Evolutionary conservation across 2,329 filamentous ascomycete species (phyloP).

Genomic region (Calonectria pseudoturangicola): DNA sequence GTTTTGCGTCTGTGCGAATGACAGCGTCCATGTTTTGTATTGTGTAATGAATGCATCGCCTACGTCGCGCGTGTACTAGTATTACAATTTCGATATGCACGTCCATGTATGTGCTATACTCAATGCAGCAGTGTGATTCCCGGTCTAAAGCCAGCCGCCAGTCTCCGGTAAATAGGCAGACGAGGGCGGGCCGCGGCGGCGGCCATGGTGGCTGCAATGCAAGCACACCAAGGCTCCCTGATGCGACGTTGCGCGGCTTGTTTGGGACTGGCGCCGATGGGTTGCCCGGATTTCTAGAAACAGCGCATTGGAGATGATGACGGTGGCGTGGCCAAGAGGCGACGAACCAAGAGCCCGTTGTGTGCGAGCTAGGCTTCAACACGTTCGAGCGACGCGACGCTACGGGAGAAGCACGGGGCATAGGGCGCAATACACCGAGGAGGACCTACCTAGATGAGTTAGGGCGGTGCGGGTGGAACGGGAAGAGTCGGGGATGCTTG

Average conservation of each 20-base stretch:
- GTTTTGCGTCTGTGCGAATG: slow-evolving; percentile 25
- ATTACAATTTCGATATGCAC: slow-evolving; percentile 2
- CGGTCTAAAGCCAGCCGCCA: background rate
- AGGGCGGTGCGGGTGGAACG: slow-evolving; percentile 30
- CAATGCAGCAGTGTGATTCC: slow-evolving; percentile 9
- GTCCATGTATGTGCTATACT: slow-evolving; percentile 2
- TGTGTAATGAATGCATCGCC: background rate
- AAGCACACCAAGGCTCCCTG: background rate
- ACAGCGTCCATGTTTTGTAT: slow-evolving; percentile 9
- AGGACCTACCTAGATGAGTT: slow-evolving; percentile 39
- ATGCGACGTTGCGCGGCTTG: slow-evolving; percentile 20
- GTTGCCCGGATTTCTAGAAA: slow-evolving; percentile 13
- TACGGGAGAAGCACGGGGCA: slow-evolving; percentile 12
- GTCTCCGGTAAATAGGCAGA: slow-evolving; percentile 26
- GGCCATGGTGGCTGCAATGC: slow-evolving; percentile 1
- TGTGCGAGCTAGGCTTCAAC: background rate
- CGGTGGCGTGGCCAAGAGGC: slow-evolving; percentile 23
- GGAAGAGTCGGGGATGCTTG: slow-evolving; percentile 36
- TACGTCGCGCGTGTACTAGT: background rate
- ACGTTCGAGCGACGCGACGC: slow-evolving; percentile 7
- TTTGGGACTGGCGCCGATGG: slow-evolving; percentile 20
- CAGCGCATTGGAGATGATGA: background rate
- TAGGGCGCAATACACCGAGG: background rate
- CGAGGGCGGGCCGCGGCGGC: slow-evolving; percentile 24
- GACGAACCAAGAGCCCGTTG: background rate